Percentiles rank a stretch among this genome's conserved stretches.
Evolutionary conservation across 1,139 yeast genomes (phyloP).

Genomic region (Suhomyces guaymorum): DNA sequence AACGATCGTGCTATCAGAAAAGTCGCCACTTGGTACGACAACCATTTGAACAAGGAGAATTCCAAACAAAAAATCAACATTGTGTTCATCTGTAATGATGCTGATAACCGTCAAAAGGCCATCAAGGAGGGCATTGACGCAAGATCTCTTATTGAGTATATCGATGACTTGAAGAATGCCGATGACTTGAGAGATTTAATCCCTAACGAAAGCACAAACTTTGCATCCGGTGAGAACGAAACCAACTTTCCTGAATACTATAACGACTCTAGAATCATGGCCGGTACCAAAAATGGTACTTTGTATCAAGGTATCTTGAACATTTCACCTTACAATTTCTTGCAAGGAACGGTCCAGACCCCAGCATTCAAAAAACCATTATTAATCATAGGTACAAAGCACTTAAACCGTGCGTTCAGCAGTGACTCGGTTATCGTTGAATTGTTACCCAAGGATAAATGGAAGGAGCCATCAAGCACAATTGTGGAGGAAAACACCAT

Average conservation of each 20-base stretch:
- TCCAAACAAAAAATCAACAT: constrained; percentile 50
- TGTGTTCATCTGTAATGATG: constrained; percentile 77
- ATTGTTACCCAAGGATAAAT: constrained; percentile 77
- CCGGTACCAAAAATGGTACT: constrained; percentile 86
- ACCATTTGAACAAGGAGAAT: constrained; percentile 53
- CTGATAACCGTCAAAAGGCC: constrained; percentile 64
- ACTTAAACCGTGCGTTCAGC: constrained; percentile 85
- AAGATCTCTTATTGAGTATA: constrained; percentile 61
- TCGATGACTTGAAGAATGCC: constrained; percentile 72
- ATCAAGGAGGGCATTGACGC: constrained; percentile 54
- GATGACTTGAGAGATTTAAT: constrained; percentile 77
- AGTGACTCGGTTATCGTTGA: constrained; percentile 93
- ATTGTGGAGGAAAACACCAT: constrained; percentile 73
- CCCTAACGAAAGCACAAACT: constrained; percentile 51
- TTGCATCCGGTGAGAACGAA: constrained; percentile 38
- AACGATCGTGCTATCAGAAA: constrained; percentile 89
- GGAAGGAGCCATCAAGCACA: constrained; percentile 84
- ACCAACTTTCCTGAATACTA: constrained; percentile 76
- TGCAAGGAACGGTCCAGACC: constrained; percentile 82
- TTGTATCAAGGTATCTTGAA: constrained; percentile 82
- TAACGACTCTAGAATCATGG: constrained; percentile 78
- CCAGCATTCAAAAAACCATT: constrained; percentile 80
- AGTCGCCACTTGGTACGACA: constrained; percentile 68
- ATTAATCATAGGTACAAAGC: constrained; percentile 76
- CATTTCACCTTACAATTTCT: constrained; percentile 80